Percentiles rank a stretch among this genome's conserved stretches.
Conservation (phyloP, 306 rosid species). For the Heteromeles arbutifolia region DNA sequence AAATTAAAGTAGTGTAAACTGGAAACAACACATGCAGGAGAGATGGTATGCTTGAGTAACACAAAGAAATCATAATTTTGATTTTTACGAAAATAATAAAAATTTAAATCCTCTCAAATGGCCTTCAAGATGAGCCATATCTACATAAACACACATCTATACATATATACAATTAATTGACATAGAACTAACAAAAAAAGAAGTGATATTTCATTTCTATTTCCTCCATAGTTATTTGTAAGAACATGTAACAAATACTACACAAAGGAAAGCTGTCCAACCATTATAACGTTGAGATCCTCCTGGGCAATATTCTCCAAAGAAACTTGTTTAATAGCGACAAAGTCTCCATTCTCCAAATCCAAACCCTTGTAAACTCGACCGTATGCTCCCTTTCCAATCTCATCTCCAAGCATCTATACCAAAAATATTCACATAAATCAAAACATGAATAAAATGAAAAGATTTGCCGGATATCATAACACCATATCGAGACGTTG, state of each 20-base stretch:
- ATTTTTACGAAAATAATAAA: background rate
- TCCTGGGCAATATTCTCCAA: slow-evolving; percentile 99
- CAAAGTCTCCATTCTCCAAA: slow-evolving; percentile 96
- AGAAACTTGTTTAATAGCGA: slow-evolving; percentile 99
- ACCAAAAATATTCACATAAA: slow-evolving; percentile 24
- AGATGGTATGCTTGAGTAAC: background rate
- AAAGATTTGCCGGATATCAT: background rate
- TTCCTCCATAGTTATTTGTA: slow-evolving; percentile 1
- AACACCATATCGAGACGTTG: background rate
- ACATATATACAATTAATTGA: background rate
- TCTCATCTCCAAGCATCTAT: slow-evolving; percentile 99
- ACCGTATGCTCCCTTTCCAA: slow-evolving; percentile 98
- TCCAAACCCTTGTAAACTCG: slow-evolving; percentile 98
- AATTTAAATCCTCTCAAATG: background rate
- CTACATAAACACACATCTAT: background rate
- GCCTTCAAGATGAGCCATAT: background rate
- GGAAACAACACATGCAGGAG: slow-evolving; percentile 9
- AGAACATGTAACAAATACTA: background rate
- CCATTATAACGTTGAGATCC: slow-evolving; percentile 99
- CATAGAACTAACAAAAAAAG: background rate
- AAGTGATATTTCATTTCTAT: background rate
- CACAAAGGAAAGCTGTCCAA: slow-evolving; percentile 24
- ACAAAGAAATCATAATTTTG: background rate
- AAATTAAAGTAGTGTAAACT: slow-evolving; percentile 10
- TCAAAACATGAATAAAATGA: slow-evolving; percentile 4